Base-by-base conservation (phyloP, 75 land plant genomes). In the Selaginella tamariscina region DNA sequence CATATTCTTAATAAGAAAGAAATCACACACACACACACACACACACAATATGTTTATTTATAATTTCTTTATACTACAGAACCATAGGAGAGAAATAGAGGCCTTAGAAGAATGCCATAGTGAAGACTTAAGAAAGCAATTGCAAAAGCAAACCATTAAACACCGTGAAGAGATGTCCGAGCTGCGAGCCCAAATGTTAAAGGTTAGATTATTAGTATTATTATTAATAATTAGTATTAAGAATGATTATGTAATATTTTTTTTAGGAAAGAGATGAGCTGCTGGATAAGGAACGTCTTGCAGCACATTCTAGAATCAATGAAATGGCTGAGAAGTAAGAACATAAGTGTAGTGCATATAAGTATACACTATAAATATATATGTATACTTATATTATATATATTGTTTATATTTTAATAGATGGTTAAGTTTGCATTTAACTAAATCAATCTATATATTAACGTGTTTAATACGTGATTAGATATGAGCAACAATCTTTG, bases 401-500 rank as follows among this genome's bases (percentile, higher is more conserved):
- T 49, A n/a, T n/a, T n/a, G n/a, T n/a, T n/a, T n/a, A n/a, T n/a
- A n/a, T n/a, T n/a, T n/a, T n/a, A n/a, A n/a, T n/a, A n/a, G n/a
- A n/a, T n/a, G n/a, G n/a, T n/a, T n/a, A n/a, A n/a, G n/a, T n/a
- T n/a, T n/a, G n/a, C n/a, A n/a, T n/a, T n/a, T 20, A 49, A 49
- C 11, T 49, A 20, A 49, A 49, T 49, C 18, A 11, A 11, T 49
- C 20, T 11, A 20, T 20, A 11, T 49, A 11, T 20, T 49, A 49
- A 11, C 15, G 11, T 20, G 20, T 8, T 29, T 65, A 31, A 2
- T n/a, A 2, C n/a, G n/a, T 65, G 31, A 22, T 29, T 71, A 73
- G 75, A 57, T 73, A 68, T 73, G 75, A 73, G 71, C 75, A 73
- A 29, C 75, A 73, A 39, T 60, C 75, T 18, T 65, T 73, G 27